These are phyloP conservation scores for Musa balbisiana DNA, from an alignment of 202 grass and related monocot species.

Conservation along the genomic window DNA sequence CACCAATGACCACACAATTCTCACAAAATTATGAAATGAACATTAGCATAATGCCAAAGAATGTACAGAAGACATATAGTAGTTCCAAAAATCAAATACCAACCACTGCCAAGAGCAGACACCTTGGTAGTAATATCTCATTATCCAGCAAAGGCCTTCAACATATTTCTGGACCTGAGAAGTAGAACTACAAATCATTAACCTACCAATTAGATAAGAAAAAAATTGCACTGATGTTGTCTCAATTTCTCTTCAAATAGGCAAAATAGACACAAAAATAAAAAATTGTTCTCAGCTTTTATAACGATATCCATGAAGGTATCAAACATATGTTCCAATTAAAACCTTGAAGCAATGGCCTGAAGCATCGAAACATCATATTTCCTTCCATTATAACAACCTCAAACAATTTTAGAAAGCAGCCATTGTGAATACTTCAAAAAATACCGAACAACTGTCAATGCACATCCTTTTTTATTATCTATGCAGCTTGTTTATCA, in stretches of 20 bases:
- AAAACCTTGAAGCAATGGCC: not conserved
- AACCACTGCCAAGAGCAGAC: slow-evolving; percentile 99
- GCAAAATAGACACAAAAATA: not conserved
- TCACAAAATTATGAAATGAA: not conserved
- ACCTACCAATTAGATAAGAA: not conserved
- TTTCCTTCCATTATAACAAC: not conserved
- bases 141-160: slow-evolving; percentile 99
- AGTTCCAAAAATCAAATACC: slow-evolving; percentile 43
- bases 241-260: not conserved
- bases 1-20: too few relatives aligned
- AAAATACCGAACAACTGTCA: not conserved
- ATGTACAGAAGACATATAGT: not conserved
- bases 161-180: slow-evolving; percentile 93
- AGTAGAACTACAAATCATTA: slow-evolving; percentile 19
- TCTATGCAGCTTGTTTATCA: too few relatives aligned
- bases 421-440: not conserved
- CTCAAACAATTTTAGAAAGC: not conserved
- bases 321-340: not conserved
- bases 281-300: not conserved
- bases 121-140: slow-evolving; percentile 98
- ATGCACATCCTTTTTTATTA: not conserved
- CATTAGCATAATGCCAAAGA: not conserved
- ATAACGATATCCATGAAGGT: not conserved
- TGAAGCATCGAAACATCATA: not conserved
- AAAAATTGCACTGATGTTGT: not conserved